Evolutionary conservation across 495 filamentous ascomycete species (phyloP), one percentile per base, ranked within the genome.

Genomic region (Neurospora sp.): DNA sequence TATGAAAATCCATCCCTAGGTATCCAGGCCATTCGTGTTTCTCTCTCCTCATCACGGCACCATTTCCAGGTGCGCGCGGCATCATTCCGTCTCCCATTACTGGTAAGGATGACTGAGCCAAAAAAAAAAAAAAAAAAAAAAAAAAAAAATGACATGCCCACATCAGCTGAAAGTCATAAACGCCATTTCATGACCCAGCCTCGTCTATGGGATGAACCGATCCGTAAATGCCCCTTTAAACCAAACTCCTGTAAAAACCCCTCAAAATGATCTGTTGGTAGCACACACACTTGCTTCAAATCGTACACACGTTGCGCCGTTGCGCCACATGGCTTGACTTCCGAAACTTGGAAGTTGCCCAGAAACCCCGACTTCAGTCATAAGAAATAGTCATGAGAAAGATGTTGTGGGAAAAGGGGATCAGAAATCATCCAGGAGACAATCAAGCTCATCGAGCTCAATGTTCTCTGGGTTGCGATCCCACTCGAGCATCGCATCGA

Each of bases 391-490:
- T 65, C 53, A 65, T 35, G 53, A 47, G 40, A 72, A 74, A 72
- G 22, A 69, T 42, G 37, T 69, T 53, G 20, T 16, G 31, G 18
- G 27, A 47, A 39, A 70, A 31, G 39, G 45, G 53, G 6, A 47
- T 86, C 82, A 92, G 74, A 89, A 92, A 45, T 86, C 88, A 71
- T 89, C 86, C 80, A 99, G 88, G 83, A 98, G 87, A 72, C 94
- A 90, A 78, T 99, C 96, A 3, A 99, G 87, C 85, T 99, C 96
- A 65, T 96, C 92, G 41, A 99, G 86, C 81, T 93, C 93, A 69
- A 99, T 89, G 70, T 88, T 93, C 82, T 98, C 96, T 1, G 94
- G 94, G 80, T 90, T 95, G 73, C 89, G 84, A 74, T 94, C 91
- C 82, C 90, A 87, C 71, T 89, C 87, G 42, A 89, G 77, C 70